phyloP scores from a whole-genome alignment of 768 basidiomycete genomes.

The Thelephora ganbajun region DNA sequence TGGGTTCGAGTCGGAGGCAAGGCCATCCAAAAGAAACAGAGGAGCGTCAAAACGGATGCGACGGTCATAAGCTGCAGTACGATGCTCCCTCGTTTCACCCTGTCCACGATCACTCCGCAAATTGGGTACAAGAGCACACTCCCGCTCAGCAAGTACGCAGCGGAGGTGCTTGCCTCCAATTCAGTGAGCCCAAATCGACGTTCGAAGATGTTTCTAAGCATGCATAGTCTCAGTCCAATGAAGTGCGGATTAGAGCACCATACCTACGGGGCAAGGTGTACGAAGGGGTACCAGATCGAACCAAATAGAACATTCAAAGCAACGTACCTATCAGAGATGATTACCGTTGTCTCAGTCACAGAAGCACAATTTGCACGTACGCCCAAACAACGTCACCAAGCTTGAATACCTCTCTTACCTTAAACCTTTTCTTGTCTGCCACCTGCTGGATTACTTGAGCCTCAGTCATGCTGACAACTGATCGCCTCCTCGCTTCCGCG shows the following conservation, averaged over 20 bases:
- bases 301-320: slow-evolving; percentile 67
- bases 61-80: slow-evolving; percentile 42
- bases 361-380: slow-evolving; percentile 23
- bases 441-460: slow-evolving; percentile 50
- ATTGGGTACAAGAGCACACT: slow-evolving; percentile 58
- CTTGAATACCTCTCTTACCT: slow-evolving; percentile 42
- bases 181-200: slow-evolving; percentile 49
- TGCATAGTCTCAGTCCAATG: background rate
- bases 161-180: slow-evolving; percentile 42
- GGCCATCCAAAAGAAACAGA: slow-evolving; percentile 54
- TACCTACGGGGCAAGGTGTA: slow-evolving; percentile 58
- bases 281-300: slow-evolving; percentile 65
- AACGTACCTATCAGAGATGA: slow-evolving; percentile 37
- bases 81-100: slow-evolving; percentile 38
- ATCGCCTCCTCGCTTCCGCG: slow-evolving; percentile 33
- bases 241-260: background rate
- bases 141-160: slow-evolving; percentile 60
- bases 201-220: slow-evolving; percentile 55
- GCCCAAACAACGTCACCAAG: slow-evolving; percentile 73
- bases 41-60: slow-evolving; percentile 45
- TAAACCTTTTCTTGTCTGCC: slow-evolving; percentile 49
- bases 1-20: slow-evolving; percentile 43
- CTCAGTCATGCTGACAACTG: slow-evolving; percentile 34
- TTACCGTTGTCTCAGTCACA: background rate
- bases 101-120: slow-evolving; percentile 56